Evolutionary conservation across 108 stramenopile genomes (phyloP).

Genomic region (Nannochloropsis gaditana): DNA sequence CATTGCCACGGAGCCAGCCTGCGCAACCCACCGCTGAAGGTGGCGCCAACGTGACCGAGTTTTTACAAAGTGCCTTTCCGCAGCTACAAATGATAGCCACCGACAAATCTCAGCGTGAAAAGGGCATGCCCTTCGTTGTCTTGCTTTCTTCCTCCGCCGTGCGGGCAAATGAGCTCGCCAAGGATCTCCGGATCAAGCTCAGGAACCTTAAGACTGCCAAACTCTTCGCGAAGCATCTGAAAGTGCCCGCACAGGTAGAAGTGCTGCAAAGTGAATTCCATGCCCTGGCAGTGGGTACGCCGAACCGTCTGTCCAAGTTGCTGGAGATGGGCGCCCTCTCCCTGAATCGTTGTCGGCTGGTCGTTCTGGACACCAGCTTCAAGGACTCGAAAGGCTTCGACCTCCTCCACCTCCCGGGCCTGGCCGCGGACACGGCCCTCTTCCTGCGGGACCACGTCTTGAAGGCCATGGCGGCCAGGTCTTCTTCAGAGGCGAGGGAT

Average conservation of each 20-base stretch:
- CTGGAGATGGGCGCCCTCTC: slow-evolving; percentile 25
- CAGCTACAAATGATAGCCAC: neutral
- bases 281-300: slow-evolving; percentile 31
- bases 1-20: neutral
- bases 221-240: slow-evolving; percentile 29
- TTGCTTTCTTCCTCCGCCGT: slow-evolving; percentile 20
- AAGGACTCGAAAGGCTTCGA: slow-evolving; percentile 21
- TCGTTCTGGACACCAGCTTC: slow-evolving; percentile 21
- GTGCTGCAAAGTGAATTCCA: slow-evolving; percentile 15
- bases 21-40: neutral
- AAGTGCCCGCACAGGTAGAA: slow-evolving; percentile 23
- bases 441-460: neutral
- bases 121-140: slow-evolving; percentile 23
- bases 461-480: neutral
- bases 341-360: neutral
- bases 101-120: slow-evolving; percentile 7
- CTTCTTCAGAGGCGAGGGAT: neutral
- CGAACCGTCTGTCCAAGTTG: slow-evolving; percentile 25
- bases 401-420: slow-evolving; percentile 2
- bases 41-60: neutral
- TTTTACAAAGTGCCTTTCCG: neutral
- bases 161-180: slow-evolving; percentile 26
- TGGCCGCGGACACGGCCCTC: neutral
- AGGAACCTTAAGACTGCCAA: slow-evolving; percentile 1
- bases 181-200: slow-evolving; percentile 13